Base-by-base conservation (phyloP, 192 early-diverging fungal species). In the Podila epigama region DNA sequence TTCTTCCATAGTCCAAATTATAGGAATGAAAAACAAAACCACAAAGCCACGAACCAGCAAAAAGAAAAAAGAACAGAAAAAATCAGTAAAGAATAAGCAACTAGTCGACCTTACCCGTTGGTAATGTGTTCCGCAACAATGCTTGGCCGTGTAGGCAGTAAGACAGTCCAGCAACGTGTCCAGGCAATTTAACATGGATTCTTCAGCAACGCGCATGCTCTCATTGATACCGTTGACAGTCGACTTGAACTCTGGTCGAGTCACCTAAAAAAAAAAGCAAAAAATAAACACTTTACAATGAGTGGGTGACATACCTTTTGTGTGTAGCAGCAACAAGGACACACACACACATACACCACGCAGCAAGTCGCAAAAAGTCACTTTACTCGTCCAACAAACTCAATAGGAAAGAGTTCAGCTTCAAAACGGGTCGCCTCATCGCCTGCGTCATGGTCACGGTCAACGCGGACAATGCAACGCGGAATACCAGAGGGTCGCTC, bases 111-210 rank as follows among this genome's bases (percentile, higher is more conserved):
- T 40, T 68, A 68, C 66, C n/a, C 73, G 42, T 41, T 77, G 73
- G 34, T 77, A 77, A 32, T 77, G 73, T 32, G 73, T 77, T 16
- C 73, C 73, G 50, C 53, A 68, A 32, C 73, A 77, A 35, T 77
- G 60, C 55, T 77, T 77, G 6, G 73, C 73, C 2, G 73, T 77
- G 56, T 77, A 77, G 12, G 73, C 73, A 18, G 73, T 60, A 7
- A 77, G 61, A 18, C 73, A 77, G 27, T 77, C 73, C 73, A 77
- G 51, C 4, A 77, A 13, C 2, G 73, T 77, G 48, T 77, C 73
- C 15, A 77, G 34, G 27, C 66, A 77, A 32, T 77, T 77, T 33
- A 63, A 27, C 10, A 68, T 20, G 27, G 73, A 63, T 13, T 68
- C 60, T 41, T 77, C 73, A 10, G 73, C 73, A 28, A 57, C 57